Evolutionary conservation across 805 yeast genomes (phyloP).

Genomic region (Nakazawaea wyomingensis): DNA sequence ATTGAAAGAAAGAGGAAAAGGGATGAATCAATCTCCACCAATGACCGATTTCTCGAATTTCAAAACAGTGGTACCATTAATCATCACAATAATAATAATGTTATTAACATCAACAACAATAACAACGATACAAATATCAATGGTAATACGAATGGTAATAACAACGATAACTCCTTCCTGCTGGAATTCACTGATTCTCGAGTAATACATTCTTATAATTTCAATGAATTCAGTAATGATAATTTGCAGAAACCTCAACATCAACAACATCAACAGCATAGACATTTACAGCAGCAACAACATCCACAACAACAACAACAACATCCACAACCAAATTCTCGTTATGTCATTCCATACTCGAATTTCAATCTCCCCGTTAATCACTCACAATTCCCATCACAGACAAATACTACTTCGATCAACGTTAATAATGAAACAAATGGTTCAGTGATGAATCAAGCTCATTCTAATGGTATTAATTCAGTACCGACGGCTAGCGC

Average conservation of each 20-base stretch:
- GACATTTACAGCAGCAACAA: slow-evolving; percentile 3
- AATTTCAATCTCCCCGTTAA: slow-evolving; percentile 3
- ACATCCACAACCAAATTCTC: slow-evolving; percentile 2
- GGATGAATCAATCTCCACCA: slow-evolving; percentile 5
- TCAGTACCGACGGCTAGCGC: background rate
- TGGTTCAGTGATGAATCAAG: background rate
- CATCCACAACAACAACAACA: slow-evolving; percentile 9
- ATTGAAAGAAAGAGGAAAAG: slow-evolving; percentile 11
- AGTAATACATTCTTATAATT: background rate
- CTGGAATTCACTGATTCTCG: background rate
- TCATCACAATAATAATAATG: background rate
- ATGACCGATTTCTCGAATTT: background rate
- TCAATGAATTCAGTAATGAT: background rate
- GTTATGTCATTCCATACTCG: background rate
- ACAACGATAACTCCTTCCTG: background rate
- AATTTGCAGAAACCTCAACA: background rate
- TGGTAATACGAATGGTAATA: too few relatives aligned
- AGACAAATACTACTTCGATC: too few relatives aligned
- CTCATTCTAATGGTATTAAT: background rate
- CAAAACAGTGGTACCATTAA: background rate
- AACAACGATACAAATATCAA: too few relatives aligned
- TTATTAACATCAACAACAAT: background rate
- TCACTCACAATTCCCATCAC: background rate
- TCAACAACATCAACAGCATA: too few relatives aligned
- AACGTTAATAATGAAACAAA: background rate